These are phyloP conservation scores for Cardamine chenopodiifolia DNA, from an alignment of 345 rosid genomes.

Conservation along the genomic window DNA sequence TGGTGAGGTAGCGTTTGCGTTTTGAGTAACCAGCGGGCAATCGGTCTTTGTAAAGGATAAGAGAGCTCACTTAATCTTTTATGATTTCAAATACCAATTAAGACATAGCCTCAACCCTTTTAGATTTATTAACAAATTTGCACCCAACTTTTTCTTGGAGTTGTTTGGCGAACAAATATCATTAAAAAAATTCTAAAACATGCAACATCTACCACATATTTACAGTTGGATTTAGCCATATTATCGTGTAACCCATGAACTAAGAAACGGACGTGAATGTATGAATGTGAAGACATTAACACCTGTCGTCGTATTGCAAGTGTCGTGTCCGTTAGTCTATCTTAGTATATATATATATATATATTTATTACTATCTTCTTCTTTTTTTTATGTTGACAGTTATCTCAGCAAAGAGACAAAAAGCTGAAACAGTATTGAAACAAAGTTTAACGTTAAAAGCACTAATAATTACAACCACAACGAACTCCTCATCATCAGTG, in stretches of 20 bases:
- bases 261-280: neutral
- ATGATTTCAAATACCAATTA: conserved; percentile 15
- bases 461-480: conserved; percentile 43
- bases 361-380: neutral
- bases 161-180: neutral
- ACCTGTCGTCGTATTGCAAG: neutral
- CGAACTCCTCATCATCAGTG: conserved; percentile 37
- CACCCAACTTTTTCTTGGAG: neutral
- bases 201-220: neutral
- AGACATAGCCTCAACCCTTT: neutral
- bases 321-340: neutral
- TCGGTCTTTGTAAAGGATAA: conserved; percentile 32
- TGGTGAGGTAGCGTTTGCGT: conserved; percentile 30
- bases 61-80: neutral
- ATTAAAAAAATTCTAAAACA: neutral
- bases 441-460: conserved; percentile 37
- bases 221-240: neutral
- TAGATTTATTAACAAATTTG: neutral
- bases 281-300: neutral
- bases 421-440: conserved; percentile 25
- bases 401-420: conserved; percentile 3
- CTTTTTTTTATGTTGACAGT: neutral
- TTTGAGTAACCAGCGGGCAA: conserved; percentile 3
- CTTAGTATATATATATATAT: no score
- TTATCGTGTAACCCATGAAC: neutral